These are phyloP conservation scores for Pseudozyma tsukubaensis DNA, from an alignment of 1,284 basidiomycete species.

Conservation along the genomic window DNA sequence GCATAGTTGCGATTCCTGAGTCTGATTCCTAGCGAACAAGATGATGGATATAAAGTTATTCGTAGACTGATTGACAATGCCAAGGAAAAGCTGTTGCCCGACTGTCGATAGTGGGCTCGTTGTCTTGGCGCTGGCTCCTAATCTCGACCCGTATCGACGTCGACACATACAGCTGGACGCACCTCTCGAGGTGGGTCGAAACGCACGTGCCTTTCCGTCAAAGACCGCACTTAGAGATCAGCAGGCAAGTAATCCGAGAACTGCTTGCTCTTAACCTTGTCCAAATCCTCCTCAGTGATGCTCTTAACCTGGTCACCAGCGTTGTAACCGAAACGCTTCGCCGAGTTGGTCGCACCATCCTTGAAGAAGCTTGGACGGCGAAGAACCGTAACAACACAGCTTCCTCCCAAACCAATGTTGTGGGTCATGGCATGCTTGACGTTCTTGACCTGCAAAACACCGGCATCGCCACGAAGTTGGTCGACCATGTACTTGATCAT, in stretches of 20 bases:
- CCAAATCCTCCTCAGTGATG: constrained; percentile 59
- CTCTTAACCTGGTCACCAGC: constrained; percentile 52
- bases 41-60: too few relatives aligned
- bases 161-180: too few relatives aligned
- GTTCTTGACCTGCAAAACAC: constrained; percentile 74
- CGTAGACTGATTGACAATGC: too few relatives aligned
- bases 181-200: background rate
- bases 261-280: constrained; percentile 63
- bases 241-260: constrained; percentile 57
- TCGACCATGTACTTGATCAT: constrained; percentile 88
- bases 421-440: constrained; percentile 85
- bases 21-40: too few relatives aligned
- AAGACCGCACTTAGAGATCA: constrained; percentile 17
- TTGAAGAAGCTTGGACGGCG: constrained; percentile 56
- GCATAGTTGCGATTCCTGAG: too few relatives aligned
- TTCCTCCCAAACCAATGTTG: constrained; percentile 81
- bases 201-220: background rate
- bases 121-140: too few relatives aligned
- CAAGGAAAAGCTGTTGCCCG: too few relatives aligned
- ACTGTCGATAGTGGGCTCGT: too few relatives aligned
- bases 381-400: constrained; percentile 58
- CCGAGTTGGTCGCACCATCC: constrained; percentile 48
- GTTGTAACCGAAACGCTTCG: constrained; percentile 62
- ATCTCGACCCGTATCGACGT: too few relatives aligned
- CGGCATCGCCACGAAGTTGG: constrained; percentile 71